A percentile compares a stretch with the other conserved stretches of the same genome.
phyloP scores from a whole-genome alignment of 345 rosid species.

The Dovyalis caffra region DNA sequence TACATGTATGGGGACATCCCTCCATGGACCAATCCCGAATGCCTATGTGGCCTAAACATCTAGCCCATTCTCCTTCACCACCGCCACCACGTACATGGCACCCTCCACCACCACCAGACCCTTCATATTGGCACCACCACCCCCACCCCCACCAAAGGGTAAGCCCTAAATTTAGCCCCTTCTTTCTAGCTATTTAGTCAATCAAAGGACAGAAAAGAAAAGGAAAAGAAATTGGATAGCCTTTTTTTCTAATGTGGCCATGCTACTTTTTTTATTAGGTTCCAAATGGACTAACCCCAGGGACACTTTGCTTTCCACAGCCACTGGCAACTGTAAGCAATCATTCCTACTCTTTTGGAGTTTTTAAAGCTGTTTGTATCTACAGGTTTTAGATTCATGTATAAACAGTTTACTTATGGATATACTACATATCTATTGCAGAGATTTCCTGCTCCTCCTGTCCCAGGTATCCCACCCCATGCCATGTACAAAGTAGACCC shows the following conservation, averaged over 20 bases:
- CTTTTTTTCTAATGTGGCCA: not conserved
- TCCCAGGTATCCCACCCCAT: slow-evolving; percentile 50
- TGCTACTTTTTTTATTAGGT: slow-evolving; percentile 26
- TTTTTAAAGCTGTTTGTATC: slow-evolving; percentile 18
- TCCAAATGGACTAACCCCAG: slow-evolving; percentile 47
- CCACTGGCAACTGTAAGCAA: slow-evolving; percentile 50
- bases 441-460: slow-evolving; percentile 52
- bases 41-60: slow-evolving; percentile 73
- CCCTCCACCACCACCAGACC: slow-evolving; percentile 31
- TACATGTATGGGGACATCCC: slow-evolving; percentile 94
- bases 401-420: not conserved
- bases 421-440: slow-evolving; percentile 11
- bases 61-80: slow-evolving; percentile 35
- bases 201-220: not conserved
- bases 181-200: not conserved
- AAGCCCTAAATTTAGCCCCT: not conserved
- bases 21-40: slow-evolving; percentile 37
- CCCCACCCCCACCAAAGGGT: slow-evolving; percentile 44
- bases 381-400: slow-evolving; percentile 11
- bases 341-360: slow-evolving; percentile 25
- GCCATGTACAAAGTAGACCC: slow-evolving; percentile 37
- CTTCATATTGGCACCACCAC: slow-evolving; percentile 61
- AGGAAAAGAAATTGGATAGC: not conserved
- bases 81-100: slow-evolving; percentile 44
- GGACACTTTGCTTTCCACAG: slow-evolving; percentile 59